A percentile compares a stretch with the other conserved stretches of the same genome.
phyloP scores from a whole-genome alignment of 495 filamentous ascomycete genomes.

The Geopyxis carbonaria region DNA sequence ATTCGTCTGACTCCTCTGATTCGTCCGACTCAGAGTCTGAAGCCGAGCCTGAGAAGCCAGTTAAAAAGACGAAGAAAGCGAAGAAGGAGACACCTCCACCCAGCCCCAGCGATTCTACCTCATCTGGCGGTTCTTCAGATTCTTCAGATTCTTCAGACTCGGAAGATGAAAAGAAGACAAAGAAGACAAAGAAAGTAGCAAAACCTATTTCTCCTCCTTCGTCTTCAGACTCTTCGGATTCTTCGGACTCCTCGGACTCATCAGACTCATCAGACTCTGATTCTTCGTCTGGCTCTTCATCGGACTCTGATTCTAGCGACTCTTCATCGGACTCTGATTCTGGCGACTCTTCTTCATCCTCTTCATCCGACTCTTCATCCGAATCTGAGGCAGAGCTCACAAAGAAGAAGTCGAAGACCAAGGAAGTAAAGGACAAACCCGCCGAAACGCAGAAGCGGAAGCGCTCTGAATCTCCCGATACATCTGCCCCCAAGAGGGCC shows the following conservation, averaged over 20 bases:
- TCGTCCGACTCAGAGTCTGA: neutral
- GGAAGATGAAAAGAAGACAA: neutral
- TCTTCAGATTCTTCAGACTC: slow-evolving; percentile 28
- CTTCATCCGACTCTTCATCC: slow-evolving; percentile 2
- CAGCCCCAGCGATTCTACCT: neutral
- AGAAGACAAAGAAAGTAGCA: slow-evolving; percentile 2
- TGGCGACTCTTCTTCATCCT: slow-evolving; percentile 7
- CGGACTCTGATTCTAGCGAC: slow-evolving; percentile 18
- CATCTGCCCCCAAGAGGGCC: slow-evolving; percentile 7
- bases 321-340: slow-evolving; percentile 24
- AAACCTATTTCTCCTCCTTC: no score
- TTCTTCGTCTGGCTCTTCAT: slow-evolving; percentile 12
- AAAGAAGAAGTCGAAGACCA: slow-evolving; percentile 2
- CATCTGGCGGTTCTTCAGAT: slow-evolving; percentile 18
- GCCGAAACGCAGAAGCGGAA: slow-evolving; percentile 2
- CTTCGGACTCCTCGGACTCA: slow-evolving; percentile 20
- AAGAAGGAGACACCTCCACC: slow-evolving; percentile 1
- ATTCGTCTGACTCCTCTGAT: slow-evolving; percentile 22
- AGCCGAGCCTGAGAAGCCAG: slow-evolving; percentile 1
- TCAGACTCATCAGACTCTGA: slow-evolving; percentile 23
- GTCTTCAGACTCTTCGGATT: slow-evolving; percentile 8
- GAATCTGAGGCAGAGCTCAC: slow-evolving; percentile 5
- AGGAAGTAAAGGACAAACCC: neutral
- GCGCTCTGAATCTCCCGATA: slow-evolving; percentile 3
- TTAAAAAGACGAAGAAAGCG: no score